phyloP scores from a whole-genome alignment of 1,284 basidiomycete species.

The Trichosporon faecale region DNA sequence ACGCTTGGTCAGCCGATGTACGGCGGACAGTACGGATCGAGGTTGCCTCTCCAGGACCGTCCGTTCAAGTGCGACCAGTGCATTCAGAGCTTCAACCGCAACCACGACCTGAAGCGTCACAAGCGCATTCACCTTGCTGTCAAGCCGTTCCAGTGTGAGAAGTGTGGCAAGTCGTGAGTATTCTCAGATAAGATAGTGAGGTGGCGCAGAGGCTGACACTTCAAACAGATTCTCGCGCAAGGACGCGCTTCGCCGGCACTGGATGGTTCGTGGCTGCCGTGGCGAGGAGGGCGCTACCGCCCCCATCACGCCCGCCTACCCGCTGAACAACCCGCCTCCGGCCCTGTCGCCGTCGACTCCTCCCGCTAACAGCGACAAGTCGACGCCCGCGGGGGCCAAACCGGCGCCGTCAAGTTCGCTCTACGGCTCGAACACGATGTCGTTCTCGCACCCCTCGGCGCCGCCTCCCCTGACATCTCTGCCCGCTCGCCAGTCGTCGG shows the following conservation, averaged over 20 bases:
- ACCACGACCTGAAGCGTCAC: constrained; percentile 54
- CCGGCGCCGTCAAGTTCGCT: constrained; percentile 3
- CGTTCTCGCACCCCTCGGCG: constrained; percentile 36
- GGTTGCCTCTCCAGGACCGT: constrained; percentile 41
- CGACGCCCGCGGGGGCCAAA: neutral
- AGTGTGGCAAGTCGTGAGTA: constrained; percentile 52
- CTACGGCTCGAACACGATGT: constrained; percentile 21
- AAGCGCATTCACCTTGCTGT: constrained; percentile 53
- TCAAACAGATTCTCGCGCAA: constrained; percentile 51
- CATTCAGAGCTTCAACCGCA: constrained; percentile 54
- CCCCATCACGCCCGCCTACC: constrained; percentile 42
- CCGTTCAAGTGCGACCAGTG: constrained; percentile 54
- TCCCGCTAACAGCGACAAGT: constrained; percentile 21
- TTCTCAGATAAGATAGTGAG: neutral
- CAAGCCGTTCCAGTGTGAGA: constrained; percentile 53
- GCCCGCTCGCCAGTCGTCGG: constrained; percentile 35
- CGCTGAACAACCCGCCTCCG: constrained; percentile 36
- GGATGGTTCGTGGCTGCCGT: constrained; percentile 53
- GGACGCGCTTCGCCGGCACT: constrained; percentile 53
- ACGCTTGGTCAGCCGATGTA: constrained; percentile 16
- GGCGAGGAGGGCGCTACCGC: constrained; percentile 49
- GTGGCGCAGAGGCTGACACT: neutral
- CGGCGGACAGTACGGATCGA: constrained; percentile 1
- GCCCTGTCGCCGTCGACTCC: constrained; percentile 42
- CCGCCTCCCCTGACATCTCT: constrained; percentile 41